Evolutionary conservation across 192 early-diverging fungal genomes (phyloP), one percentile per base, ranked within the genome.

Genomic region (Spizellomyces sp.): DNA sequence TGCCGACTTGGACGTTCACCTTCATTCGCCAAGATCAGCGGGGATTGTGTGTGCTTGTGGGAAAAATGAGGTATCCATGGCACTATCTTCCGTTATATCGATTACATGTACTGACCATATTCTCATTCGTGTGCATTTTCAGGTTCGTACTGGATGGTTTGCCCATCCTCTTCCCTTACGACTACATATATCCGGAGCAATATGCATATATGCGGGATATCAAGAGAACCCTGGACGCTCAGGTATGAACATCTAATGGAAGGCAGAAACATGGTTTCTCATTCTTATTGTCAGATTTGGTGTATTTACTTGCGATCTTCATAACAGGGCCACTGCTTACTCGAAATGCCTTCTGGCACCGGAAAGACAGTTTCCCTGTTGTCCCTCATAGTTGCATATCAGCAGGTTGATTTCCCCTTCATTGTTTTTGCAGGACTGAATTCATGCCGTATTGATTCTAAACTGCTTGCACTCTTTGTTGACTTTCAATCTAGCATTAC

Each of bases 311-410:
- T 54, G 2, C 4, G 1, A 19, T 0, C 50, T 54, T 54, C 50
- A 36, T 36, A 36, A 36, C 70, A 94, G 86, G 98, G 98, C 55
- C 95, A 98, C 74, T 95, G 91, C 54, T 88, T 99, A 69, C 84
- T 99, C 6, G 98, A 99, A 82, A 98, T 98, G 94, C 98, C 98
- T 44, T 98, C 96, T 17, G 98, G 98, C 52, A 99, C 98, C 6
- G 98, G 98, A 48, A 99, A 99, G 76, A 99, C 98, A 2, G 87
- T 99, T 8, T 92, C 96, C 8, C 87, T 99, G 8, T 75, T 99
- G 19, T 96, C 96, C 4, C 80, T 99, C 8, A 98, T 99, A 68
- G 88, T 99, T 9, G 87, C 98, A 9, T 98, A 98, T 79, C 96
- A 97, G 82, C 84, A 88, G 85, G 93, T 94, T 74, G 22, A 14